Base-by-base conservation (phyloP, 164 flowering plant genomes). In the Stephania japonica region DNA sequence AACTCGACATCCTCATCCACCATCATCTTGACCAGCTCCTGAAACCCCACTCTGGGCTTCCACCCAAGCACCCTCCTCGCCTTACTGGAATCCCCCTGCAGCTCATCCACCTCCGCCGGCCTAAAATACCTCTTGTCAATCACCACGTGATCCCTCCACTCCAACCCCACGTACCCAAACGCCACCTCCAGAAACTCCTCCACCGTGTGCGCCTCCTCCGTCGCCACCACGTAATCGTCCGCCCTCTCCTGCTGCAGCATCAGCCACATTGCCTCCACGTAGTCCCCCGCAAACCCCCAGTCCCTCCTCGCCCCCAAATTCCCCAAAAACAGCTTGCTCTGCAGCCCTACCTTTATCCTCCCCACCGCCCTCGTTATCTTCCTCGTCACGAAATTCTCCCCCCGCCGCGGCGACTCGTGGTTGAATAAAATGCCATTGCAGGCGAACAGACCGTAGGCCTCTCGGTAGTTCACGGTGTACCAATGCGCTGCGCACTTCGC, bases 201-300 rank as follows among this genome's bases (percentile, higher is more conserved):
- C 75, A 94, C 97, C 23, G 93, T 84, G 78, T 94, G 97, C 12
- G 94, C 80, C 68, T 94, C 98, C 85, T 94, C 97, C 1, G 98
- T 94, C 24, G 98, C 98, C 73, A 94, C 98, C 42, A 95, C 99
- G 56, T 95, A 91, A 68, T 95, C 98, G 67, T 91, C 98, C 0
- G 98, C 88, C 86, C 86, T 83, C 70, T 93, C 98, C 82, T 91
- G 97, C 86, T 95, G 98, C 71, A 95, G 85, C 99, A 95, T 93
- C 88, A 95, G n/a, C 98, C 99, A 95, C 99, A 95, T 95, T 19
- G 98, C 99, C 85, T 93, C 98, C 64, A 95, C 99, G 44, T 93
- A 93, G 75, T 93, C 98, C 42, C 98, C 98, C 0, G 97, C 98
- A 68, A 95, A 91, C 0, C 98, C 99, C 99, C 99, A 95, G 43